phyloP scores from a whole-genome alignment of 306 rosid species.

The Hippophae gyantsensis region DNA sequence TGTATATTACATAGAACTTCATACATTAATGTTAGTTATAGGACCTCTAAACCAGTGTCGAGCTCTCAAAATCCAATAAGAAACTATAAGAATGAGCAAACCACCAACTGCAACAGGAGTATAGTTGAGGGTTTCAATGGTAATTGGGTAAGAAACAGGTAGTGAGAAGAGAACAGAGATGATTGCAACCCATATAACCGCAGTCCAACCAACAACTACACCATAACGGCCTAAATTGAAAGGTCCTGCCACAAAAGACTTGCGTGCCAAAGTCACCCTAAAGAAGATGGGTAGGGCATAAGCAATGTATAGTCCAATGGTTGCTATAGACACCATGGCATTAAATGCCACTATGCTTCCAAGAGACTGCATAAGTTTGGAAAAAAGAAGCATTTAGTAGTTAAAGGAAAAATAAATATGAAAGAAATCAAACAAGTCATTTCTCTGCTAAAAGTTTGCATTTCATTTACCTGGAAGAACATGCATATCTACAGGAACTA shows the following conservation, averaged over 20 bases:
- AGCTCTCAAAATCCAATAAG: slow-evolving; percentile 59
- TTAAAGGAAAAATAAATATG: not conserved
- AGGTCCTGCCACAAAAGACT: slow-evolving; percentile 59
- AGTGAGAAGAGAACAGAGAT: slow-evolving; percentile 78
- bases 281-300: slow-evolving; percentile 89
- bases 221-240: slow-evolving; percentile 74
- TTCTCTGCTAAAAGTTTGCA: too few species aligned
- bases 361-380: slow-evolving; percentile 60
- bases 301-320: slow-evolving; percentile 81
- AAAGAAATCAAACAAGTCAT: too few species aligned
- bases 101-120: slow-evolving; percentile 90
- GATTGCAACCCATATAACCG: slow-evolving; percentile 76
- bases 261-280: slow-evolving; percentile 75
- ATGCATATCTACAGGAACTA: too few species aligned
- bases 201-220: slow-evolving; percentile 58
- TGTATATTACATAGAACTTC: slow-evolving; percentile 16
- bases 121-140: slow-evolving; percentile 64
- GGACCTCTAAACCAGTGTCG: slow-evolving; percentile 87
- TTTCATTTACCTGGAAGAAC: too few species aligned
- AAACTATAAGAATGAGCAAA: slow-evolving; percentile 48
- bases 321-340: slow-evolving; percentile 95
- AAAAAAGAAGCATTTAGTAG: slow-evolving; percentile 16
- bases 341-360: slow-evolving; percentile 91
- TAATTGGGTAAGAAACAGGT: slow-evolving; percentile 78
- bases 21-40: slow-evolving; percentile 42